Base-by-base conservation (phyloP, 768 basidiomycete species). In the Mycena venus region DNA sequence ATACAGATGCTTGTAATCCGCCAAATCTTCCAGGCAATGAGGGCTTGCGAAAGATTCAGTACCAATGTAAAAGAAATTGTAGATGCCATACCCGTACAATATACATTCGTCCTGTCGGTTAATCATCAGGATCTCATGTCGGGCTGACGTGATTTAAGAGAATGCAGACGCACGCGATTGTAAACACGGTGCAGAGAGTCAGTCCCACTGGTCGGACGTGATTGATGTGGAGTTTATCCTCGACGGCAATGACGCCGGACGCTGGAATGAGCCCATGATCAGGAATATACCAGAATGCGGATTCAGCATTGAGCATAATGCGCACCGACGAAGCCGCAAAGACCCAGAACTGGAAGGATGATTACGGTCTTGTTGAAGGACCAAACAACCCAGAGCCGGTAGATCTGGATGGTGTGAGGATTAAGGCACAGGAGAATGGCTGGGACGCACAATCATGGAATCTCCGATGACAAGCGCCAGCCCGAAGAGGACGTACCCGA, bases 311-410 rank as follows among this genome's bases (percentile, higher is more conserved):
- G 17, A 19, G 31, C 64, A 9, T 27, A 51, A 51, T 51, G 23
- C 49, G 49, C 49, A 66, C 64, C 44, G 49, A 66, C 27, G 19
- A 66, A 27, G 21, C 64, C 64, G 17, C 21, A 27, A 36, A 66
- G 31, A 40, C 64, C 36, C 51, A 66, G 23, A 3, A 66, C 25
- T 23, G 64, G 64, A 3, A 55, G 47, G 14, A 66, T 53, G 32
- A 66, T 42, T n/a, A 66, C 51, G 19, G 4, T 51, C 47, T 38
- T 53, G 64, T 66, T 66, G 34, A 36, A 65, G 19, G 63, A 65
- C 63, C 63, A 65, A 25, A 65, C 63, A 23, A 65, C 49, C 63
- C 63, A 65, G 34, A 66, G 64, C 9, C 64, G 64, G 51, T 66
- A 40, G 17, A 66, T 66, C 64, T 66, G 29, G 27, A 21, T n/a